Evolutionary conservation across 306 rosid genomes (phyloP).

Genomic region (Lathyrus tuberosus): DNA sequence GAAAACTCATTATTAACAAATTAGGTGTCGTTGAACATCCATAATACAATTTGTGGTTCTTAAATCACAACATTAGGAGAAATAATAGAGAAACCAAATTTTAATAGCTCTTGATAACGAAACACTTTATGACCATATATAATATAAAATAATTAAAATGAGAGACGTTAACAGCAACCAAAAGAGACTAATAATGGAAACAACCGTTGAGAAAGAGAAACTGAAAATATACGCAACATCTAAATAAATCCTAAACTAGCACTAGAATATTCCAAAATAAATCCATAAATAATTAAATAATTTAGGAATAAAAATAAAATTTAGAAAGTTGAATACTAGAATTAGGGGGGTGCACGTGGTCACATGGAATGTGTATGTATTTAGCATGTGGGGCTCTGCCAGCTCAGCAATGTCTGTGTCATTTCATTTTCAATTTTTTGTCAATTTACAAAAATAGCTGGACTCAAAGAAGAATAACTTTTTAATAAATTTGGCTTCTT

Average conservation of each 20-base stretch:
- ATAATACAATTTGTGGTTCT: conserved; percentile 12
- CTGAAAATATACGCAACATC: background rate
- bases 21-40: conserved; percentile 35
- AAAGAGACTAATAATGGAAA: background rate
- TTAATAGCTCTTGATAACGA: conserved; percentile 7
- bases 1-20: background rate
- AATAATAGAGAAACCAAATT: background rate
- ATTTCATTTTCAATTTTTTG: conserved; percentile 34
- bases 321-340: conserved; percentile 1
- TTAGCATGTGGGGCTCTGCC: conserved; percentile 36
- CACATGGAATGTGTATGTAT: conserved; percentile 49
- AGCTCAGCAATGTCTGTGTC: conserved; percentile 48
- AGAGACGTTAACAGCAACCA: background rate
- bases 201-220: background rate
- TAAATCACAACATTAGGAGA: background rate
- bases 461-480: conserved; percentile 40
- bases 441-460: conserved; percentile 42
- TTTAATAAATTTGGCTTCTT: too few relatives aligned
- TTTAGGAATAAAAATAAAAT: background rate
- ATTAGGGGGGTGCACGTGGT: conserved; percentile 45
- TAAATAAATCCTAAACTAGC: background rate
- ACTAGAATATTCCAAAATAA: background rate
- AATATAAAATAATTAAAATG: conserved; percentile 3
- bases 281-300: background rate
- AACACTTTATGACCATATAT: background rate